Evolutionary conservation across 2,329 filamentous ascomycete species (phyloP).

Genomic region (Phyllosticta citrichinensis): DNA sequence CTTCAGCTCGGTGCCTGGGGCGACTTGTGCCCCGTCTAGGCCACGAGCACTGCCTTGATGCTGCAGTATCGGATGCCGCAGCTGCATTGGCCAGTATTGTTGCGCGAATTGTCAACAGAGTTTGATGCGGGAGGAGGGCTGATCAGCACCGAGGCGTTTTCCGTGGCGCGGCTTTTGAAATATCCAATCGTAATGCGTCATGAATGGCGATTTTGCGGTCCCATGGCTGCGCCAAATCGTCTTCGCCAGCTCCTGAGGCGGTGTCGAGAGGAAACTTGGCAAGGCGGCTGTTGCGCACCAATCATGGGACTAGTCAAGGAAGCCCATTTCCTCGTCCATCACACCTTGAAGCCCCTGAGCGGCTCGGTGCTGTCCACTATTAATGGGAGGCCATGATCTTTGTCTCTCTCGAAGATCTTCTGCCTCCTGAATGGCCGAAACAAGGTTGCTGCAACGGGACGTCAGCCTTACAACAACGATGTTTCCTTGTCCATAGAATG

Average conservation of each 20-base stretch:
- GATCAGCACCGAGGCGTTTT: not conserved
- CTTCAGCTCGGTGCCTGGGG: not conserved
- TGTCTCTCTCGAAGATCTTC: constrained; percentile 36
- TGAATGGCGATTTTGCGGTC: not conserved
- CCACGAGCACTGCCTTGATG: not conserved
- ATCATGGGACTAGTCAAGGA: constrained; percentile 34
- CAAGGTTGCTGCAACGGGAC: constrained; percentile 32
- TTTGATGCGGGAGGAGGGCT: not conserved
- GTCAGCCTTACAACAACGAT: not conserved
- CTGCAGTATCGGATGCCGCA: not conserved
- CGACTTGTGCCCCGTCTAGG: not conserved
- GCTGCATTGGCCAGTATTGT: not conserved
- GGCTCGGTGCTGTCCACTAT: constrained; percentile 33
- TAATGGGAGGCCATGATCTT: constrained; percentile 41
- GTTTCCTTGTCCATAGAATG: not conserved
- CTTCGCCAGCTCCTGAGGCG: not conserved
- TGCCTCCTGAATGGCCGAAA: constrained; percentile 36
- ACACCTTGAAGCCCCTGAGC: constrained; percentile 38
- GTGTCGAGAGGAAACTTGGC: not conserved
- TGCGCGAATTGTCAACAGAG: not conserved
- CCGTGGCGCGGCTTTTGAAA: not conserved
- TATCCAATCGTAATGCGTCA: not conserved
- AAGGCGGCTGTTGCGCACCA: not conserved
- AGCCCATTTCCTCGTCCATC: constrained; percentile 50
- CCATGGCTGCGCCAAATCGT: not conserved